Percentiles rank a stretch among this genome's conserved stretches.
Conservation (phyloP, 495 filamentous ascomycete genomes). For the Amniculicola lignicola region DNA sequence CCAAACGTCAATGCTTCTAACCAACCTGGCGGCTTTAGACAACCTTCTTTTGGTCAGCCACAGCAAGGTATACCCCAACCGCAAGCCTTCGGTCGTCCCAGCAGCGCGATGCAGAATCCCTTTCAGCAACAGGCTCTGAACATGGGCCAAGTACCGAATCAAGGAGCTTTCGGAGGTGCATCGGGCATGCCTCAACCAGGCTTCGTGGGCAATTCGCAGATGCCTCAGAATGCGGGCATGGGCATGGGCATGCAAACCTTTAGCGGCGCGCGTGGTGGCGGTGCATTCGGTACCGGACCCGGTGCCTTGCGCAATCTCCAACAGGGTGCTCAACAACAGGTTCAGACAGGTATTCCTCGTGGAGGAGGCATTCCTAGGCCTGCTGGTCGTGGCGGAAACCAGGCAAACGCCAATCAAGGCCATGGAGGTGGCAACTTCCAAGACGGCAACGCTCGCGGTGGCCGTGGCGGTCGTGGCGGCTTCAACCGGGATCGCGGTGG, state of each 20-base stretch:
- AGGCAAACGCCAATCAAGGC: conserved; percentile 1
- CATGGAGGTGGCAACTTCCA: conserved; percentile 14
- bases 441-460: conserved; percentile 6
- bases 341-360: conserved; percentile 19
- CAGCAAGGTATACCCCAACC: not conserved
- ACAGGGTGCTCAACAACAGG: conserved; percentile 25
- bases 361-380: conserved; percentile 28
- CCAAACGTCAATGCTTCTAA: not conserved
- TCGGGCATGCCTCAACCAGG: conserved; percentile 16
- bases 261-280: conserved; percentile 4
- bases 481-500: not conserved
- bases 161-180: not conserved
- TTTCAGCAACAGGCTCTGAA: conserved; percentile 4
- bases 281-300: conserved; percentile 34
- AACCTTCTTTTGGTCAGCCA: conserved; percentile 9
- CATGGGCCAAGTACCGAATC: not conserved
- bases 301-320: conserved; percentile 33
- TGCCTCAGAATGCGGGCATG: conserved; percentile 7
- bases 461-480: conserved; percentile 8
- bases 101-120: not conserved
- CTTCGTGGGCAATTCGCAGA: conserved; percentile 16
- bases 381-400: conserved; percentile 16
- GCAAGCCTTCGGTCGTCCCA: not conserved
- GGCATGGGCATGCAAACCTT: no score
- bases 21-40: not conserved